phyloP scores from a whole-genome alignment of 768 basidiomycete genomes.

The Exsudoporus frostii region DNA sequence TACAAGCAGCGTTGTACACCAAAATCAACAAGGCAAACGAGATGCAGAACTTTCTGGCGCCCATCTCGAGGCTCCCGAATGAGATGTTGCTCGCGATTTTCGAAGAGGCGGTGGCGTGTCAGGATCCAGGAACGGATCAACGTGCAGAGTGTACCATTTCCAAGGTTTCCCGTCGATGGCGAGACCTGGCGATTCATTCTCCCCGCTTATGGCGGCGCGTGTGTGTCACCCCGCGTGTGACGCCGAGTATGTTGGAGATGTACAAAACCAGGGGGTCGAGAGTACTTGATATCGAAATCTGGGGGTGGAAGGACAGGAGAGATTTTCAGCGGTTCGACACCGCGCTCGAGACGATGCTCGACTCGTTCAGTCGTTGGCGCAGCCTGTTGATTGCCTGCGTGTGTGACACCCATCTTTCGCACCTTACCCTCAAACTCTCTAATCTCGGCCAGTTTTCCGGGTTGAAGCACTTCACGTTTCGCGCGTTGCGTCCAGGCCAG shows the following conservation, averaged over 20 bases:
- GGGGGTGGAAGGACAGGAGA: constrained; percentile 30
- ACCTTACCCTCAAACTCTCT: constrained; percentile 27
- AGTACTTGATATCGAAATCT: constrained; percentile 26
- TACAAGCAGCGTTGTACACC: constrained; percentile 14
- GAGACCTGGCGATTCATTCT: constrained; percentile 29
- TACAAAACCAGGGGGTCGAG: constrained; percentile 26
- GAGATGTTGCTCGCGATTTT: constrained; percentile 31
- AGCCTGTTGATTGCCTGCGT: constrained; percentile 24
- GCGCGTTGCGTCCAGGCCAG: constrained; percentile 30
- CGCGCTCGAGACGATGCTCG: constrained; percentile 25
- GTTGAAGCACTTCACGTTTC: constrained; percentile 29
- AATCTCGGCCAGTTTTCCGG: constrained; percentile 16
- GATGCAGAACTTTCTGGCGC: constrained; percentile 29
- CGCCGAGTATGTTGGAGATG: constrained; percentile 20
- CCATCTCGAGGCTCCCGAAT: constrained; percentile 29
- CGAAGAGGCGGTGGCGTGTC: constrained; percentile 28
- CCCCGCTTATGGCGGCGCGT: constrained; percentile 31
- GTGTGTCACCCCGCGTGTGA: constrained; percentile 21
- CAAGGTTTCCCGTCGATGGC: constrained; percentile 33
- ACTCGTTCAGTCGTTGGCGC: constrained; percentile 28
- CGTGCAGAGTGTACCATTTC: constrained; percentile 26
- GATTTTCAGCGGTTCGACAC: constrained; percentile 31
- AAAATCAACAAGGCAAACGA: constrained; percentile 27
- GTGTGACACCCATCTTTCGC: constrained; percentile 30
- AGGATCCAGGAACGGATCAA: constrained; percentile 18